A percentile compares a stretch with the other conserved stretches of the same genome.
Evolutionary conservation across 495 filamentous ascomycete genomes (phyloP).

Genomic region (Mytilinidion resinicola): DNA sequence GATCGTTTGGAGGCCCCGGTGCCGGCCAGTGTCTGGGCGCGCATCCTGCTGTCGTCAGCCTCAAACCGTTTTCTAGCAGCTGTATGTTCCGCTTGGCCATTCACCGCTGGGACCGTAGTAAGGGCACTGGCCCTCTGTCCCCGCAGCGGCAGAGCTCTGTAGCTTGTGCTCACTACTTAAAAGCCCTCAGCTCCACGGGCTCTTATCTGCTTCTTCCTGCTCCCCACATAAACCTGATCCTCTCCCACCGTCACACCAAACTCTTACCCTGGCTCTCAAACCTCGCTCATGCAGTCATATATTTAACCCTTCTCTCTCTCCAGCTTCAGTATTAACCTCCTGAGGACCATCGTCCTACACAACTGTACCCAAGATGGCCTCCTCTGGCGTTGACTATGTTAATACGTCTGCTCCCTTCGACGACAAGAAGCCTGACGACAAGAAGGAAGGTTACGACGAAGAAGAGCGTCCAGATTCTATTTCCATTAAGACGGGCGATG

Average conservation of each 20-base stretch:
- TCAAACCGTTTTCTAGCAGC: too few relatives aligned
- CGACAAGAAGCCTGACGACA: slow-evolving; percentile 3
- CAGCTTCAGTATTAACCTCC: slow-evolving; percentile 12
- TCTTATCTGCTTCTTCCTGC: background rate
- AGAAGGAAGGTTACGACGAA: slow-evolving; percentile 8
- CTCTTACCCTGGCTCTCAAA: background rate
- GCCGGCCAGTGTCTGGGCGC: too few relatives aligned
- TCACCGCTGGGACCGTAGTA: too few relatives aligned
- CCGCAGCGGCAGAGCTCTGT: too few relatives aligned
- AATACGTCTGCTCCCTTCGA: background rate
- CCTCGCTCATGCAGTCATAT: slow-evolving; percentile 18
- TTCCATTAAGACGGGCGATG: slow-evolving; percentile 37
- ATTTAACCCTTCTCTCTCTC: slow-evolving; percentile 21
- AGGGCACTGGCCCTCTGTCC: too few relatives aligned
- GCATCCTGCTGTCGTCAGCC: too few relatives aligned
- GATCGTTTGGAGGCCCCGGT: too few relatives aligned
- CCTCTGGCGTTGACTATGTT: slow-evolving; percentile 23
- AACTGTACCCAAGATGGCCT: slow-evolving; percentile 17
- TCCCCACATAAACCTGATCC: background rate
- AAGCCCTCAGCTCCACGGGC: background rate
- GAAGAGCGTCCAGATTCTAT: slow-evolving; percentile 10
- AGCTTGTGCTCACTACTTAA: too few relatives aligned
- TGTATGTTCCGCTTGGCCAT: too few relatives aligned
- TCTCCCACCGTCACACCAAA: background rate
- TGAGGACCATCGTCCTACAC: background rate